phyloP scores from a whole-genome alignment of 2,329 filamentous ascomycete species.

The Phyllosticta citribraziliensis region DNA sequence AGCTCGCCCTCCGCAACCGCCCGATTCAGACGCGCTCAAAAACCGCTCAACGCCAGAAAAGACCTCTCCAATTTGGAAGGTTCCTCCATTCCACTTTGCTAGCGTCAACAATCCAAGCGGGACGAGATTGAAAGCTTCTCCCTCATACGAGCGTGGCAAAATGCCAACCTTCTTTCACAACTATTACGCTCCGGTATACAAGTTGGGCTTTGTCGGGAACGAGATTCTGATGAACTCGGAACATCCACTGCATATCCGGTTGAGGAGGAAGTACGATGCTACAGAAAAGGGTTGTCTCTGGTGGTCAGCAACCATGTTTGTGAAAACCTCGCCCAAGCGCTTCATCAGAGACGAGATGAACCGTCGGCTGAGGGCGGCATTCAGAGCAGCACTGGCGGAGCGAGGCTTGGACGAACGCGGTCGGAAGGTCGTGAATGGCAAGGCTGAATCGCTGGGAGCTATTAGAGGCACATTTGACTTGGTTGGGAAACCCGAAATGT shows the following conservation, averaged over 20 bases:
- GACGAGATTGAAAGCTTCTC: not conserved
- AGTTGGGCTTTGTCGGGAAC: not conserved
- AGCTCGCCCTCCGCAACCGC: not conserved
- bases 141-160: not conserved
- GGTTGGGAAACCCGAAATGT: conserved; percentile 15
- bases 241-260: not conserved
- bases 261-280: not conserved
- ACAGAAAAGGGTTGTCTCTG: conserved; percentile 20
- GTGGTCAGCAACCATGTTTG: conserved; percentile 21
- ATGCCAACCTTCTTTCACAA: not conserved
- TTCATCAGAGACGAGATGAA: conserved; percentile 24
- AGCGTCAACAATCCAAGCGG: not conserved
- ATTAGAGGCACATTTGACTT: conserved; percentile 14
- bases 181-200: not conserved
- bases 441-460: conserved; percentile 7
- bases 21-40: not conserved
- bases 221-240: not conserved
- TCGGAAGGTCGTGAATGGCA: conserved; percentile 8
- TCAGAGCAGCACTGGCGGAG: conserved; percentile 22
- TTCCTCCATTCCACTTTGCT: not conserved
- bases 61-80: not conserved
- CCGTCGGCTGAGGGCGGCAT: conserved; percentile 21
- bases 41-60: not conserved
- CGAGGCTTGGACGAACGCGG: conserved; percentile 20
- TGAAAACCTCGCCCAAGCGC: conserved; percentile 20